Percentiles rank a stretch among this genome's conserved stretches.
These are phyloP conservation scores for Metschnikowia chrysomelidarum DNA, from an alignment of 805 yeast genomes.

Conservation along the genomic window DNA sequence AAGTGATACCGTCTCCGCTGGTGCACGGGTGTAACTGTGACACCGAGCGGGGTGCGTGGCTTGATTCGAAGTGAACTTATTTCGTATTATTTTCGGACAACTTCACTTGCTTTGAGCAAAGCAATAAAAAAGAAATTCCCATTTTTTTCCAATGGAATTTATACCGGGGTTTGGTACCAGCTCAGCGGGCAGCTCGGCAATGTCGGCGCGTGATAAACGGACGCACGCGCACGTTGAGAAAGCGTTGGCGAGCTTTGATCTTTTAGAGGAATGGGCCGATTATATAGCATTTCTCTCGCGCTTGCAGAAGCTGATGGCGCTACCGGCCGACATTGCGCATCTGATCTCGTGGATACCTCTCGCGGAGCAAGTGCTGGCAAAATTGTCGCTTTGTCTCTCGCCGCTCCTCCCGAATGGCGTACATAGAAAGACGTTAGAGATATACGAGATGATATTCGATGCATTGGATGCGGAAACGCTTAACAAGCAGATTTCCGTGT, in stretches of 20 bases:
- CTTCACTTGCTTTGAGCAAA: too few species aligned
- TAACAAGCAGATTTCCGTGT: constrained; percentile 56
- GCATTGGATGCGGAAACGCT: constrained; percentile 56
- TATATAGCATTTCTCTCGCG: constrained; percentile 86
- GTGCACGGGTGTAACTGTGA: constrained; percentile 4
- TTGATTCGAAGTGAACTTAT: too few species aligned
- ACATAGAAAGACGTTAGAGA: constrained; percentile 80
- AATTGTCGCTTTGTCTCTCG: constrained; percentile 75
- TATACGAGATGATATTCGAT: constrained; percentile 69
- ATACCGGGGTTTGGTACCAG: constrained; percentile 10
- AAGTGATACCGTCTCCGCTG: too few species aligned
- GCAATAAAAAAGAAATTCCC: neutral
- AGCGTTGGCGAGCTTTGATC: constrained; percentile 71
- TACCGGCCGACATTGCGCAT: constrained; percentile 27
- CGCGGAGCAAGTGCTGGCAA: constrained; percentile 61
- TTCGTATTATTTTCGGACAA: too few species aligned
- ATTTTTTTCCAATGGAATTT: neutral
- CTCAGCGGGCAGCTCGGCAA: constrained; percentile 1
- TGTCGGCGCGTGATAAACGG: constrained; percentile 60
- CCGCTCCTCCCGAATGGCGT: constrained; percentile 92
- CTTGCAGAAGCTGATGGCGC: constrained; percentile 64
- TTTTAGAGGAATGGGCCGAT: constrained; percentile 97
- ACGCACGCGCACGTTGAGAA: constrained; percentile 66
- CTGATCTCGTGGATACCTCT: constrained; percentile 58
- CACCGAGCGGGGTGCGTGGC: too few species aligned